phyloP scores from a whole-genome alignment of 106 monocot genomes.

The Allium cepa region DNA sequence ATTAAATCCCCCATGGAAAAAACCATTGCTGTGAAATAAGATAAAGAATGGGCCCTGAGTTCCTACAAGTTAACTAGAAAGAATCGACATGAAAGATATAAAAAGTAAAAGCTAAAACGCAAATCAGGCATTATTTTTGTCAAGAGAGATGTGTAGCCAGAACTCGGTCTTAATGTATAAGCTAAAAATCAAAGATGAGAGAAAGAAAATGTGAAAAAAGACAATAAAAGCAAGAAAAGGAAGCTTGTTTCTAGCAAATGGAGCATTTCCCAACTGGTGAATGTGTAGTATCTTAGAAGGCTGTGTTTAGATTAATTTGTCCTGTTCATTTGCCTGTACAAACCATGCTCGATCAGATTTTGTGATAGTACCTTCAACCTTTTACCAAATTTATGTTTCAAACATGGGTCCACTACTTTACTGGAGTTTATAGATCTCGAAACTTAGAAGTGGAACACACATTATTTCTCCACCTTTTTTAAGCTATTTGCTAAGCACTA shows the following conservation, averaged over 20 bases:
- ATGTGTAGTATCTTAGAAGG: constrained; percentile 3
- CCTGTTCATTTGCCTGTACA: constrained; percentile 8
- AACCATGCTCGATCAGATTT: background rate
- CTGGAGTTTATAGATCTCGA: background rate
- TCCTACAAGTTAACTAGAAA: background rate
- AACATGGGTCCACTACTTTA: background rate
- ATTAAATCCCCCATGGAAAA: too few relatives aligned
- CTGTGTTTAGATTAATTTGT: background rate
- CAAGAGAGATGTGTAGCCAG: background rate
- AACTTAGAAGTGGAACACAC: too few relatives aligned
- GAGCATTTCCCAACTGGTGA: constrained; percentile 9
- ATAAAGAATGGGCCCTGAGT: too few relatives aligned
- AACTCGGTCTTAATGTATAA: too few relatives aligned
- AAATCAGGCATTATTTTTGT: background rate
- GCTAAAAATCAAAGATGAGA: too few relatives aligned
- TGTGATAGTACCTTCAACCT: constrained; percentile 1
- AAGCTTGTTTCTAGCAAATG: constrained; percentile 15
- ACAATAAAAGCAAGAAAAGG: constrained; percentile 5
- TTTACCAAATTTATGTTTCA: background rate
- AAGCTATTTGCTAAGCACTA: too few relatives aligned
- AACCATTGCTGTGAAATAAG: too few relatives aligned
- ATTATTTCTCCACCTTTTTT: too few relatives aligned
- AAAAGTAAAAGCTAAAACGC: background rate
- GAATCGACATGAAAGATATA: background rate
- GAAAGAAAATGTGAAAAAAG: background rate